Evolutionary conservation across 2,329 filamentous ascomycete genomes (phyloP).

Genomic region (Neofusicoccum kwambonambiense): DNA sequence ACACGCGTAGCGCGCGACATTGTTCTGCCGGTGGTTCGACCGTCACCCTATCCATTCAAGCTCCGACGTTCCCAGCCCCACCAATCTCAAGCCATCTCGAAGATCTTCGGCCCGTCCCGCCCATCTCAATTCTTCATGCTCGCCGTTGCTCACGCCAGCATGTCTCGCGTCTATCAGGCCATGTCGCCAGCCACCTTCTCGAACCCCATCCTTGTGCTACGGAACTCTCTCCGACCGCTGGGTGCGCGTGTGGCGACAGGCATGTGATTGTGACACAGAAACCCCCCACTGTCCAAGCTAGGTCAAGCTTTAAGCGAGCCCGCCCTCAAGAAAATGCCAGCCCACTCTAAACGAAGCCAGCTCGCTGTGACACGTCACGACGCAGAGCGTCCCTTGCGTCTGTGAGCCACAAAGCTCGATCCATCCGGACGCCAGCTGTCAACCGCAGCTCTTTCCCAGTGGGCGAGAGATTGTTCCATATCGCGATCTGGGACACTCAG

Average conservation of each 20-base stretch:
- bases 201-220: neutral
- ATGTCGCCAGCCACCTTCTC: neutral
- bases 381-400: no score
- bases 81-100: conserved; percentile 4
- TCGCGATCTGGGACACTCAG: no score
- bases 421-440: no score
- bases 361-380: no score
- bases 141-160: neutral
- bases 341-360: no score
- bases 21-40: conserved; percentile 5
- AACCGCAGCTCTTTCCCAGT: no score
- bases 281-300: no score
- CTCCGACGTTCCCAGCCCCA: neutral
- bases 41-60: neutral
- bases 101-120: conserved; percentile 13
- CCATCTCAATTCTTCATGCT: conserved; percentile 14
- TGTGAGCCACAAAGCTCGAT: no score
- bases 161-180: conserved; percentile 8
- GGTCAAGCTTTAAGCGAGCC: no score
- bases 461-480: no score
- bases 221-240: neutral
- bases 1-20: neutral
- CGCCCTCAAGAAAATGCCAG: no score
- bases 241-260: neutral
- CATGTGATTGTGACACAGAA: no score